Evolutionary conservation across 768 basidiomycete genomes (phyloP).

Genomic region (Suillus paluster): DNA sequence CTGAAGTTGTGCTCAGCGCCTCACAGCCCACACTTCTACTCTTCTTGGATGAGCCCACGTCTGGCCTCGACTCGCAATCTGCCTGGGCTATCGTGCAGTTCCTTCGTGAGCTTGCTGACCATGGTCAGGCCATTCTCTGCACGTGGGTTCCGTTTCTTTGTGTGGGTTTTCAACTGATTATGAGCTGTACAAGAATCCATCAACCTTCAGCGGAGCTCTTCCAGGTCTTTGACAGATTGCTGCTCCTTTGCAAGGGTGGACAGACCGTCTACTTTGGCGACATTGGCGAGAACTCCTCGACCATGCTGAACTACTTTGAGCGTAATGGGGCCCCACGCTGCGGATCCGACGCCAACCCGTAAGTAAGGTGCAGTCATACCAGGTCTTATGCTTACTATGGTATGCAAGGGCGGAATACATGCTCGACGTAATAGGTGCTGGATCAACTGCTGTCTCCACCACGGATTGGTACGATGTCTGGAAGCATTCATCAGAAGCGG

Average conservation of each 20-base stretch:
- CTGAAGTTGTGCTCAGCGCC: not conserved
- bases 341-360: slow-evolving; percentile 68
- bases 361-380: slow-evolving; percentile 64
- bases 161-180: not conserved
- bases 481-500: slow-evolving; percentile 47
- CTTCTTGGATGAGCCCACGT: too few relatives aligned
- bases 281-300: slow-evolving; percentile 61
- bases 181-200: slow-evolving; percentile 41
- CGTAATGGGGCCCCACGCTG: slow-evolving; percentile 67
- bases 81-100: too few relatives aligned
- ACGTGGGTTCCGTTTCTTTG: slow-evolving; percentile 49
- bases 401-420: slow-evolving; percentile 35
- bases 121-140: slow-evolving; percentile 88
- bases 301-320: slow-evolving; percentile 77
- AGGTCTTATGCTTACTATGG: slow-evolving; percentile 77
- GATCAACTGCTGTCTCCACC: too few relatives aligned
- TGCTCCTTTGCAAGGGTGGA: slow-evolving; percentile 43
- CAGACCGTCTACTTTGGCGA: slow-evolving; percentile 69
- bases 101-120: slow-evolving; percentile 31
- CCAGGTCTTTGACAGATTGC: slow-evolving; percentile 76
- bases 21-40: slow-evolving; percentile 67
- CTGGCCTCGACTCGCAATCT: too few relatives aligned
- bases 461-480: too few relatives aligned
- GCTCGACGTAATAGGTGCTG: too few relatives aligned
- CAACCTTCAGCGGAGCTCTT: slow-evolving; percentile 83